A percentile compares a stretch with the other conserved stretches of the same genome.
Evolutionary conservation across 2,329 filamentous ascomycete species (phyloP).

Genomic region (Alternaria gansuensis): DNA sequence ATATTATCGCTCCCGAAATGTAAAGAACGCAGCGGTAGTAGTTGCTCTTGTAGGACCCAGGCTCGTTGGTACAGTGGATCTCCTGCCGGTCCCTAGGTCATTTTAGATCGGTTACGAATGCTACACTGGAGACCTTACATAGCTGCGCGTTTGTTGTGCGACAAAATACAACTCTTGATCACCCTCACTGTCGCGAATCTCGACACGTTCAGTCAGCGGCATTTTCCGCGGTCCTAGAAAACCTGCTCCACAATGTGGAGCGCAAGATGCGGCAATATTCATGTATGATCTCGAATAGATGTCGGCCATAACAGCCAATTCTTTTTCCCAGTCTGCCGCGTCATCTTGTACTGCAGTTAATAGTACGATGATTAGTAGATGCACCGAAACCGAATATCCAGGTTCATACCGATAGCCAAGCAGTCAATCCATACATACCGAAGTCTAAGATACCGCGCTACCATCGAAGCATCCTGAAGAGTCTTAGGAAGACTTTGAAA

Average conservation of each 20-base stretch:
- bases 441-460: conserved; percentile 1
- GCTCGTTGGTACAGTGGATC: conserved; percentile 3
- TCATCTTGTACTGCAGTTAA: conserved; percentile 16
- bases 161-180: conserved; percentile 5
- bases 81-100: not conserved
- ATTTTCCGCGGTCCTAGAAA: conserved; percentile 12
- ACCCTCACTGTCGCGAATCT: conserved; percentile 7
- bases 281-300: conserved; percentile 12
- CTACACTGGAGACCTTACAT: not conserved
- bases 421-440: conserved; percentile 19
- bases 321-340: conserved; percentile 17
- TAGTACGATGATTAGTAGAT: not conserved
- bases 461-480: conserved; percentile 12
- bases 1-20: conserved; percentile 3
- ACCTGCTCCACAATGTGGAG: conserved; percentile 15
- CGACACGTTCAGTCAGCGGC: conserved; percentile 3
- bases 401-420: conserved; percentile 1
- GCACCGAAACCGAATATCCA: not conserved
- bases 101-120: not conserved
- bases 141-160: not conserved
- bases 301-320: conserved; percentile 18
- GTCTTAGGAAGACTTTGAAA: conserved; percentile 13
- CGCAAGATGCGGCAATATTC: conserved; percentile 11
- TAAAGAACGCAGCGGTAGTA: not conserved
- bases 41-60: conserved; percentile 5